Base-by-base conservation (phyloP, 2,329 filamentous ascomycete genomes). In the Acephala macrosclerotiorum region DNA sequence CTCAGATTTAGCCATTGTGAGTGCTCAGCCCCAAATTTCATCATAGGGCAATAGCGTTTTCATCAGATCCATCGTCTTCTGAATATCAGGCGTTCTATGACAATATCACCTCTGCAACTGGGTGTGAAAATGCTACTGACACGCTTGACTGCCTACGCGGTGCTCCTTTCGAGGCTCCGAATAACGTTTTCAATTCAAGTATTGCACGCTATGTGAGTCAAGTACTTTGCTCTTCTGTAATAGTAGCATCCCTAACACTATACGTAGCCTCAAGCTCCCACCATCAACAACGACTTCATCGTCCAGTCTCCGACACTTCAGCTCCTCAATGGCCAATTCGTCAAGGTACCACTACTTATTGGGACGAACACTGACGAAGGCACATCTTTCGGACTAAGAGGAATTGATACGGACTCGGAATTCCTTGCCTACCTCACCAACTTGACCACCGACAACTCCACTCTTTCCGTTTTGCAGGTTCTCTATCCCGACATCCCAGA, bases 261-360 rank as follows among this genome's bases (percentile, higher is more conserved):
- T 38, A 81, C 84, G 64, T 72, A 61, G 61, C 11, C 71, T 74
- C 79, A 49, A 58, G 45, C 66, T 66, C 67, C 78, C 1, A 71
- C 77, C 3, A 63, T 79, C 22, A 79, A 81, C 57, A 66, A 71
- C 16, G 79, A 80, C 56, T 79, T 81, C 57, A 69, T 81, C 22
- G 77, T 79, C 11, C 80, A 82, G 9, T 84, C 81, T 68, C 83
- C 82, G 1, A 85, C 84, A 12, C 75, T 82, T 8, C 85, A 89
- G 69, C 78, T 92, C 6, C 77, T 79, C 1, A 67, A 70, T 0
- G 79, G 79, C 1, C 67, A 72, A 11, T 81, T 81, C 55, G 72
- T 74, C 55, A 73, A 75, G 60, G 75, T 80, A 0, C 78, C 78
- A 0, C 83, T 91, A 47, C 80, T 81, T 0, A 74, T 77, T 38